Percentiles rank a stretch among this genome's conserved stretches.
These are phyloP conservation scores for Aspergillus vadensis DNA, from an alignment of 2,329 filamentous ascomycete species.

Conservation along the genomic window DNA sequence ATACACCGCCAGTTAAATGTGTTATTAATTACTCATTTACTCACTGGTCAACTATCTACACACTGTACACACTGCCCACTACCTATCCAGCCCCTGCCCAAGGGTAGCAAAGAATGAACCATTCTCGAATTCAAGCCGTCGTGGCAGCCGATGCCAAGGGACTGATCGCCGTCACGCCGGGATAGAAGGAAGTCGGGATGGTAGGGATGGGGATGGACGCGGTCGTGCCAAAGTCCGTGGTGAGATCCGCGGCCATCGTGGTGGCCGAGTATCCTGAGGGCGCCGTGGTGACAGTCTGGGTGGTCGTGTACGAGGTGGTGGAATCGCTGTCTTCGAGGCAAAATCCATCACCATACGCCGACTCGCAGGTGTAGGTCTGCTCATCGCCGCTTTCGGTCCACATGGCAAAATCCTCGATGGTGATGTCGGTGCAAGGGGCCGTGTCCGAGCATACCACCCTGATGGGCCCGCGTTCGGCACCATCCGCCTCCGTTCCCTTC, in stretches of 20 bases:
- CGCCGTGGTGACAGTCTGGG: constrained; percentile 26
- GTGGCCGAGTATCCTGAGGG: constrained; percentile 33
- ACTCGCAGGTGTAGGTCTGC: constrained; percentile 49
- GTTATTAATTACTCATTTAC: too few species aligned
- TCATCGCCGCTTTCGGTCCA: constrained; percentile 34
- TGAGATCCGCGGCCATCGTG: constrained; percentile 29
- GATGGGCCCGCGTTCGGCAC: constrained; percentile 55
- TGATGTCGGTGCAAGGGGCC: constrained; percentile 56
- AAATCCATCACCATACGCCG: constrained; percentile 52
- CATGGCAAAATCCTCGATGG: constrained; percentile 55
- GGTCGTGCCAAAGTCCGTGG: constrained; percentile 27
- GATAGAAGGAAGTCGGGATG: constrained; percentile 31
- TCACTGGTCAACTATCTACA: too few species aligned
- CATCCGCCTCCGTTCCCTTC: constrained; percentile 56
- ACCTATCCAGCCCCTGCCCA: neutral
- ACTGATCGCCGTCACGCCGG: constrained; percentile 34
- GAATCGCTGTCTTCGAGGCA: constrained; percentile 44
- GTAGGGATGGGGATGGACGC: constrained; percentile 27
- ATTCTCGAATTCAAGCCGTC: neutral
- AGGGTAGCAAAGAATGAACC: too few species aligned
- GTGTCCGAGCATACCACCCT: constrained; percentile 54
- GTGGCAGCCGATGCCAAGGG: constrained; percentile 19
- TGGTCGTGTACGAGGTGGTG: constrained; percentile 24
- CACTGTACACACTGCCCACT: too few species aligned
- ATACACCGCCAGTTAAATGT: neutral